Conservation (phyloP, 495 filamentous ascomycete genomes). For the Xylaria bambusicola region DNA sequence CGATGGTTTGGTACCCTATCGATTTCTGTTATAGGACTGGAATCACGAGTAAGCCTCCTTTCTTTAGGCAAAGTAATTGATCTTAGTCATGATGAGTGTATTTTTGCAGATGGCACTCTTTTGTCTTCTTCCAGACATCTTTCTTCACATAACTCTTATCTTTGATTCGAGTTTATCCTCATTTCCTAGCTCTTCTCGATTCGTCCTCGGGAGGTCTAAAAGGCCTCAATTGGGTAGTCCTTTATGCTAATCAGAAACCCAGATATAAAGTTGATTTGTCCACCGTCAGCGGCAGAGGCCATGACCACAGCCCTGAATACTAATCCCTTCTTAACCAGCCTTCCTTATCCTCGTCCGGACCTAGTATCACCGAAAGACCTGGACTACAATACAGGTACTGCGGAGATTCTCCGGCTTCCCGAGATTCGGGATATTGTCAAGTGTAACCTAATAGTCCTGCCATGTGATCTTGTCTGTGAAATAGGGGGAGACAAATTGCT, state of each 20-base stretch:
- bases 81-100: too few relatives aligned
- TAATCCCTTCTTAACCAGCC: conserved; percentile 81
- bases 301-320: conserved; percentile 78
- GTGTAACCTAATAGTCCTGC: conserved; percentile 84
- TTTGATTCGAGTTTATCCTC: too few relatives aligned
- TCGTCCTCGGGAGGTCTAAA: neutral
- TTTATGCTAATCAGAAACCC: conserved; percentile 18
- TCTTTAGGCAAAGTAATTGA: too few relatives aligned
- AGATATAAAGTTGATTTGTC: conserved; percentile 85
- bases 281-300: conserved; percentile 68
- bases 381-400: conserved; percentile 79
- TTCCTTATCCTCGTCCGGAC: conserved; percentile 72
- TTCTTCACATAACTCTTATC: too few relatives aligned
- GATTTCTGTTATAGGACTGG: conserved; percentile 88
- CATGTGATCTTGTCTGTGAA: conserved; percentile 93
- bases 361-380: conserved; percentile 73
- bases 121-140: too few relatives aligned
- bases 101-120: too few relatives aligned
- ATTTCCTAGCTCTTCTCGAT: neutral
- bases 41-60: conserved; percentile 75
- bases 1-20: conserved; percentile 94
- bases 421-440: conserved; percentile 71
- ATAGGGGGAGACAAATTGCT: conserved; percentile 76
- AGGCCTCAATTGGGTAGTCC: neutral
- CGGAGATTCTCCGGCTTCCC: conserved; percentile 80